Base-by-base conservation (phyloP, 106 monocot species). In the Apostasia shenzhenica region DNA sequence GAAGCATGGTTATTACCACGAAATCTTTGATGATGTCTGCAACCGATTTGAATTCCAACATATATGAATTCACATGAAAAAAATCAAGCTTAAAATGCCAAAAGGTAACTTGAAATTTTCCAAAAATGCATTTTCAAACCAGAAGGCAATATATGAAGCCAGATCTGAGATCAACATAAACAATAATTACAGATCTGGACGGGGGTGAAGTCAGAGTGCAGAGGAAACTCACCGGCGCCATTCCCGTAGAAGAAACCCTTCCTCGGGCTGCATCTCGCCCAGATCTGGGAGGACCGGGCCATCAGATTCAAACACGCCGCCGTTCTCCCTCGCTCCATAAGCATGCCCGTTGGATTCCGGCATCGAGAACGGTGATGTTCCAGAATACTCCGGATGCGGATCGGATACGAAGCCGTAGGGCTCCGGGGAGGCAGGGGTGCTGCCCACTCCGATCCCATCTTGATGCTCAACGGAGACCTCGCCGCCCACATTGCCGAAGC, bases 221-320 rank as follows among this genome's bases (percentile, higher is more conserved):
- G 42, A 54, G 41, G 11, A 11, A 6, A 41, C 68, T 68, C 54
- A 68, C 68, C 68, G 68, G 40, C 55, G 52, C 68, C 68, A 68
- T 48, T 68, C 68, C 52, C 54, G 52, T 54, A 68, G 55, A 13
- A 51, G 55, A 68, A 68, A 68, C 54, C 68, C 68, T 55, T 54
- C 68, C 14, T 68, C 68, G 8, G 53, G 53, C 68, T 5, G 43
- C 68, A 68, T 68, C 43, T 39, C 68, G 45, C 41, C 55, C 54
- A 54, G 68, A 0, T 68, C 68, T 5, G 68, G 68, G 41, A 68
- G 55, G 54, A 53, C 37, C 2, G 68, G 68, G 0, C 68, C 68
- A 55, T 68, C 68, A 6, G 68, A 54, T 54, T 9, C 68, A 55
- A 68, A 68, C 5, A 54, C 52, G 3, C 7, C 40, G 5, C 52